Evolutionary conservation across 1,284 basidiomycete species (phyloP).

Genomic region (Malassezia equina): DNA sequence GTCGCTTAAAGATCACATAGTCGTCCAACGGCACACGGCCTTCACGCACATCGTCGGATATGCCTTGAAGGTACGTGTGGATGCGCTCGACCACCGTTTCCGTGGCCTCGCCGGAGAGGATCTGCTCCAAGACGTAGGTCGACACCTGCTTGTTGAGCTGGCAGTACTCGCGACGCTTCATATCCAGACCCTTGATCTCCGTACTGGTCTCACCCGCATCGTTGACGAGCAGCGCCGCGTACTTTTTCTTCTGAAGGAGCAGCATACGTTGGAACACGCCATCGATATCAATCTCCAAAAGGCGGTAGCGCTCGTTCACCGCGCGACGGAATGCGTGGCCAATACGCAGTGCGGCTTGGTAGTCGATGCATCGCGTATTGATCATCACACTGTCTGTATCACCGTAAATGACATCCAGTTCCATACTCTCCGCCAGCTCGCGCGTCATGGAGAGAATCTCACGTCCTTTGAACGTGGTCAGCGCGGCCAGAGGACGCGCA

Average conservation of each 20-base stretch:
- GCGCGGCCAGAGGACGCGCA: constrained; percentile 85
- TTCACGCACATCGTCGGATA: constrained; percentile 66
- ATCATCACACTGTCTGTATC: constrained; percentile 99
- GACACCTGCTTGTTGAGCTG: constrained; percentile 83
- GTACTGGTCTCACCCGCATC: constrained; percentile 31
- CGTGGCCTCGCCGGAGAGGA: constrained; percentile 80
- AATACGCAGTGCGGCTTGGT: constrained; percentile 78
- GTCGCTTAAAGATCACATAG: constrained; percentile 63
- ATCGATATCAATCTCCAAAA: constrained; percentile 95
- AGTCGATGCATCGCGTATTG: constrained; percentile 83
- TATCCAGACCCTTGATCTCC: constrained; percentile 95
- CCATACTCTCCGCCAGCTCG: constrained; percentile 79
- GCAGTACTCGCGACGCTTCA: constrained; percentile 96
- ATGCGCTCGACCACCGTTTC: constrained; percentile 83
- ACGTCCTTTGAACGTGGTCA: constrained; percentile 95
- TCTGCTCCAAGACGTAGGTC: constrained; percentile 59
- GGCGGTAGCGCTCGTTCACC: constrained; percentile 87
- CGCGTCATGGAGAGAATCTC: constrained; percentile 89
- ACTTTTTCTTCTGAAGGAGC: constrained; percentile 97
- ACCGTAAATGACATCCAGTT: constrained; percentile 91
- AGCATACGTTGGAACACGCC: constrained; percentile 85
- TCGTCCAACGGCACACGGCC: constrained; percentile 76
- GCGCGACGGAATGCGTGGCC: constrained; percentile 85
- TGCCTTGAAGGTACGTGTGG: constrained; percentile 73
- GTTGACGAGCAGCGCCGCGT: constrained; percentile 73